Evolutionary conservation across 805 yeast genomes (phyloP).

Genomic region (Ogataea minuta): DNA sequence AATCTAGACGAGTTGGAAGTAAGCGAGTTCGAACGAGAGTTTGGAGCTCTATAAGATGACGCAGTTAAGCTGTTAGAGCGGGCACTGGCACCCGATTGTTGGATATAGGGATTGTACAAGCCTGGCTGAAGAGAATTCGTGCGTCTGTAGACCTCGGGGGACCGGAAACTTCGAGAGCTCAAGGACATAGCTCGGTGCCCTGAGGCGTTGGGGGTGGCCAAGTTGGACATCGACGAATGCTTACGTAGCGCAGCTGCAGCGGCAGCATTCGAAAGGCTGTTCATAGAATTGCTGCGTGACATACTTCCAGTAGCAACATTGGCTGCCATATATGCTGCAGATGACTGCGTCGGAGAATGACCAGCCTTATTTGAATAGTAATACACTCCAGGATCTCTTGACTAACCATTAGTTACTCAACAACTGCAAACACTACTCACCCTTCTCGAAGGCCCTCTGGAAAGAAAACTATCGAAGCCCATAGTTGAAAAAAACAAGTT

Average conservation of each 20-base stretch:
- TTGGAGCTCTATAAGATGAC: constrained; percentile 11
- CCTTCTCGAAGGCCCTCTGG: constrained; percentile 30
- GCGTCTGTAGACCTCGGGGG: constrained; percentile 21
- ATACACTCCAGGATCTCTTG: constrained; percentile 29
- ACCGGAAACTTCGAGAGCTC: constrained; percentile 30
- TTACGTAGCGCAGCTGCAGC: constrained; percentile 33
- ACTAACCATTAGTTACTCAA: constrained; percentile 11
- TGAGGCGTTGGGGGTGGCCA: constrained; percentile 9
- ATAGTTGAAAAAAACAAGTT: constrained; percentile 14
- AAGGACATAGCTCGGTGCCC: constrained; percentile 32
- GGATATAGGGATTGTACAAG: constrained; percentile 15
- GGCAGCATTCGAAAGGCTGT: constrained; percentile 30
- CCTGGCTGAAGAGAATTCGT: constrained; percentile 28
- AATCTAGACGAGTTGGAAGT: constrained; percentile 24
- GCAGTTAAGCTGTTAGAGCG: constrained; percentile 27
- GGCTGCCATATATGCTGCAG: constrained; percentile 27
- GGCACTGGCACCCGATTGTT: constrained; percentile 10
- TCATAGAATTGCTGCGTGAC: constrained; percentile 25
- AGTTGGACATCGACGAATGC: constrained; percentile 19
- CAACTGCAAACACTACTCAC: constrained; percentile 17
- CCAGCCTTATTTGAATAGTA: constrained; percentile 14
- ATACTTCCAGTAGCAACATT: constrained; percentile 22
- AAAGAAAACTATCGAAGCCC: constrained; percentile 27
- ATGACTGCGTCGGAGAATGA: neutral
- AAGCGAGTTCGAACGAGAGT: constrained; percentile 28